These are phyloP conservation scores for Candida sphagnicola DNA, from an alignment of 805 yeast species.

Conservation along the genomic window DNA sequence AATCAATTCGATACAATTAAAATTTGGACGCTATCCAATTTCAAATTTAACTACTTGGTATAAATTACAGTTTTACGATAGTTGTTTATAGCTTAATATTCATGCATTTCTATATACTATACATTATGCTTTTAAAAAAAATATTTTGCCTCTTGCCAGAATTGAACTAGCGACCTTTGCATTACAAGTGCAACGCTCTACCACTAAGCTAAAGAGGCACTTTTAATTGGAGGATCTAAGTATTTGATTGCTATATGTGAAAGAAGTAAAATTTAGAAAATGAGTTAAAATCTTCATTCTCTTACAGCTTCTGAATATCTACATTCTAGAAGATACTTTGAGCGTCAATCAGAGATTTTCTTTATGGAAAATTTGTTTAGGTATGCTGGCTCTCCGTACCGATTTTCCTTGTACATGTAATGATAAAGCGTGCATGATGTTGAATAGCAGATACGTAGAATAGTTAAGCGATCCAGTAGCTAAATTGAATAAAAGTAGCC, in stretches of 20 bases:
- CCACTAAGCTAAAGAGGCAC: slow-evolving; percentile 98
- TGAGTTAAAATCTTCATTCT: too few species aligned
- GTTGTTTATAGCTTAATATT: not conserved
- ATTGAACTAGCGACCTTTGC: slow-evolving; percentile 96
- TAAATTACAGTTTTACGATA: not conserved
- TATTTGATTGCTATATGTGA: not conserved
- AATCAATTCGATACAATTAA: not conserved
- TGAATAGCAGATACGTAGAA: too few species aligned
- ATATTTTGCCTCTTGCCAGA: slow-evolving; percentile 71
- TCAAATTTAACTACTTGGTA: not conserved
- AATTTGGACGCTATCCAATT: not conserved
- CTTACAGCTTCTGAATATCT: too few species aligned
- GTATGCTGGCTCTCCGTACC: too few species aligned
- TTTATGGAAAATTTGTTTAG: too few species aligned
- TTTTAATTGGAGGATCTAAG: not conserved
- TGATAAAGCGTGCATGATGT: too few species aligned
- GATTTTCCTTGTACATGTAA: too few species aligned
- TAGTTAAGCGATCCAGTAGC: too few species aligned
- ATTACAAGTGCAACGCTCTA: slow-evolving; percentile 99
- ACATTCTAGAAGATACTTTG: too few species aligned
- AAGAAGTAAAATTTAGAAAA: too few species aligned
- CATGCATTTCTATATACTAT: not conserved
- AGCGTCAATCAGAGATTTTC: too few species aligned
- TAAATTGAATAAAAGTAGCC: too few species aligned
- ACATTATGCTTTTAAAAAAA: not conserved